These are phyloP conservation scores for Neurospora sp. DNA, from an alignment of 495 filamentous ascomycete species.

Conservation along the genomic window DNA sequence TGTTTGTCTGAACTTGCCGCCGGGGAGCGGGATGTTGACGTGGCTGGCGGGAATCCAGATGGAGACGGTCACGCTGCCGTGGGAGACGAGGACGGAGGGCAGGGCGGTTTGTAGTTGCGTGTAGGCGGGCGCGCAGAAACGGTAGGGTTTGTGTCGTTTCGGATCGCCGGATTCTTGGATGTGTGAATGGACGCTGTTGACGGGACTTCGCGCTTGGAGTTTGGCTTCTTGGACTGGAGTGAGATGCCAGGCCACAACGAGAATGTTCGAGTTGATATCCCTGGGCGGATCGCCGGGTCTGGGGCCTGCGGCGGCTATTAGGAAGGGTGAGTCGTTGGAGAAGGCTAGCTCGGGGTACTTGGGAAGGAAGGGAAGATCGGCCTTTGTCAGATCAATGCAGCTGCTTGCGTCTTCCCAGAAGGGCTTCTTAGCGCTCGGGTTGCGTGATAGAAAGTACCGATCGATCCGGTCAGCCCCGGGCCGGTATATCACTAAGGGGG, in stretches of 20 bases:
- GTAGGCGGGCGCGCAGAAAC: conserved; percentile 13
- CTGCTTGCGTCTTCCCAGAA: conserved; percentile 17
- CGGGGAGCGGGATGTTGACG: conserved; percentile 11
- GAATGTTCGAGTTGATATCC: neutral
- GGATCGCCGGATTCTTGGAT: conserved; percentile 5
- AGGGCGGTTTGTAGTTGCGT: conserved; percentile 16
- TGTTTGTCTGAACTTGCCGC: conserved; percentile 6
- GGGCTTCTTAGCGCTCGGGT: conserved; percentile 13
- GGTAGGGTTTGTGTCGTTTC: conserved; percentile 15
- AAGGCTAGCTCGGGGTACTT: conserved; percentile 23
- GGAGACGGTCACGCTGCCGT: conserved; percentile 13
- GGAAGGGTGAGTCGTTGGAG: conserved; percentile 12
- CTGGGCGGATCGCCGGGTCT: conserved; percentile 15
- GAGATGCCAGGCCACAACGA: conserved; percentile 22
- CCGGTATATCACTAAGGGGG: conserved; percentile 18
- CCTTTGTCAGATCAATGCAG: conserved; percentile 14
- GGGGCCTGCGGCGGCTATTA: conserved; percentile 19
- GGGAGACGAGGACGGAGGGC: conserved; percentile 14
- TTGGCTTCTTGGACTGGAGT: conserved; percentile 13
- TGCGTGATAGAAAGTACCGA: conserved; percentile 14
- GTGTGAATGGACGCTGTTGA: conserved; percentile 4
- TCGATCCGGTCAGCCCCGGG: conserved; percentile 19
- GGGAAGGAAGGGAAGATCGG: conserved; percentile 17
- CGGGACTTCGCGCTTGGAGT: conserved; percentile 8
- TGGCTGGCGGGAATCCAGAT: conserved; percentile 24